These are phyloP conservation scores for Pelargonium fulgidum DNA, from an alignment of 441 rosid species.

Conservation along the genomic window DNA sequence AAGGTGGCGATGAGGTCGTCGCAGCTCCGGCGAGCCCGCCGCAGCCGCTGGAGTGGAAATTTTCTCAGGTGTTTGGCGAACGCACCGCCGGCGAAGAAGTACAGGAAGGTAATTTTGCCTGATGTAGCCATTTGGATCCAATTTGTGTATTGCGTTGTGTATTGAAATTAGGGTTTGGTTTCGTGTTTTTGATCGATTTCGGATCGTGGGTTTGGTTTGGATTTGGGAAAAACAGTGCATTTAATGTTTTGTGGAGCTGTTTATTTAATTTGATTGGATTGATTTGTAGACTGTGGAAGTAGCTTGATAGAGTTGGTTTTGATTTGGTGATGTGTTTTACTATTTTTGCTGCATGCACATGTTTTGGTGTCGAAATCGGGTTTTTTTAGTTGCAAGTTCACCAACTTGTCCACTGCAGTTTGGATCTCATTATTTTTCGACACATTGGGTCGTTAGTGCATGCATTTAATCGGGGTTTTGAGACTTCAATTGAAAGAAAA, in stretches of 20 bases:
- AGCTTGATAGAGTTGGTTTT: not conserved
- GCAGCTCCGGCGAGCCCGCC: conserved; percentile 34
- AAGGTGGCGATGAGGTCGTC: conserved; percentile 46
- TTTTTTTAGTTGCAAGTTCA: not conserved
- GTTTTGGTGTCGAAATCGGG: conserved; percentile 2
- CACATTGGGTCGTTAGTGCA: not conserved
- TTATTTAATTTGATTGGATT: not conserved
- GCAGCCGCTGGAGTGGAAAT: conserved; percentile 57
- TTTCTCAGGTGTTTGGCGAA: conserved; percentile 73
- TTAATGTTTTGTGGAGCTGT: not conserved
- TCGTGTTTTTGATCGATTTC: conserved; percentile 1
- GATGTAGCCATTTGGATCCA: not conserved
- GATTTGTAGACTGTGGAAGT: not conserved
- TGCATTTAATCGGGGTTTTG: not conserved
- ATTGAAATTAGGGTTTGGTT: not conserved
- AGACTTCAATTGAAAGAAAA: not conserved
- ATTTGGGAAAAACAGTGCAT: not conserved
- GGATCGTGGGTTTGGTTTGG: not conserved
- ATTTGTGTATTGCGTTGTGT: conserved; percentile 10
- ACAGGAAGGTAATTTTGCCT: conserved; percentile 46
- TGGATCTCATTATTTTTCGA: not conserved
- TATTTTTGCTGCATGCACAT: not conserved
- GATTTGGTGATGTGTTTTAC: not conserved
- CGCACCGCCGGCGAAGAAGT: conserved; percentile 69
- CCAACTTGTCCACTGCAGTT: not conserved